Evolutionary conservation across 345 rosid genomes (phyloP), one percentile per base, ranked within the genome.

Genomic region (Hibiscus mutabilis): DNA sequence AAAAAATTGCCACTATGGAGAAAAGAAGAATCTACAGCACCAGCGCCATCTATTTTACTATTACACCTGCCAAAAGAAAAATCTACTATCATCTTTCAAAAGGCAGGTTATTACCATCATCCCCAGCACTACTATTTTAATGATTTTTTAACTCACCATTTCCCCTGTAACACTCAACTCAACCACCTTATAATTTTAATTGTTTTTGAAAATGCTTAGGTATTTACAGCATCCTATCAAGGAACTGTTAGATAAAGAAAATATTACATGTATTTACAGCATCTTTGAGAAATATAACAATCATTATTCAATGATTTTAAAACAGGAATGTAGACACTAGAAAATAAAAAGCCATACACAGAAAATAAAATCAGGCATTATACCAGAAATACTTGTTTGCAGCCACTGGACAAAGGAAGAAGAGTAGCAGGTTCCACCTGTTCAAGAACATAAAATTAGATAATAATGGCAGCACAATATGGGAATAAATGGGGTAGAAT

Each of bases 311-410:
- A 44, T 5, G 6, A 44, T 44, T 65, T 66, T 1, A 27, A 47
- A 25, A 66, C 37, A 25, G 19, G 40, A 53, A 53, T 9, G 25
- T 53, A 53, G 25, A 22, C 21, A 66, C 22, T 47, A 46, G 47
- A 35, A 63, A 16, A 27, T 49, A 6, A 62, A 19, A 37, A 47
- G n/a, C 18, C 22, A 42, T 11, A 33, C 9, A 8, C 3, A 8
- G 42, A 35, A 27, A 64, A 19, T 27, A 9, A 37, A 69, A 40
- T 14, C 29, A 24, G 46, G 46, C 60, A 60, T 59, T 8, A 73
- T 87, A 94, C 99, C 97, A 95, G 86, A 87, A 87, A 92, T 24
- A 92, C 99, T 88, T 95, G 99, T 79, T 90, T 95, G 90, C 99
- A 95, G 74, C 97, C 96, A 77, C 79, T 89, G 68, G 92, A 81